A percentile compares a stretch with the other conserved stretches of the same genome.
Evolutionary conservation across 2,329 filamentous ascomycete genomes (phyloP).

Genomic region (Penicillium glabrum): DNA sequence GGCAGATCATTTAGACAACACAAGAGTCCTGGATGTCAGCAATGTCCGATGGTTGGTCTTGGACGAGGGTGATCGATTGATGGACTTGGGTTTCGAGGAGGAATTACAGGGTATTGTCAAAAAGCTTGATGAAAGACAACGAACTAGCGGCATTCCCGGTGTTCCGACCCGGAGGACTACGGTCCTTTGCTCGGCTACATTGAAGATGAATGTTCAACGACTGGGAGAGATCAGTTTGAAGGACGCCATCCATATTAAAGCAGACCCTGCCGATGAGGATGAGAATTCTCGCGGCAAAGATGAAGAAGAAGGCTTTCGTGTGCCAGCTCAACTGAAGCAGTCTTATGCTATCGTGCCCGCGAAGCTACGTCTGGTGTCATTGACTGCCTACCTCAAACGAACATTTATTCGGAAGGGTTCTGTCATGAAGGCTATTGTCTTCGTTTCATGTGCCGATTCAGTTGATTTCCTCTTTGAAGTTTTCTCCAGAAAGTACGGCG

Average conservation of each 20-base stretch:
- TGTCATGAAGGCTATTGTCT: slow-evolving; percentile 95
- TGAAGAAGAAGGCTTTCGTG: slow-evolving; percentile 66
- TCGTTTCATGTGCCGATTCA: slow-evolving; percentile 94
- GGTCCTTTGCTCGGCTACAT: slow-evolving; percentile 90
- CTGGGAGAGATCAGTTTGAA: slow-evolving; percentile 93
- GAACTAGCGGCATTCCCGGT: slow-evolving; percentile 61
- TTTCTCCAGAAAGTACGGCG: slow-evolving; percentile 53
- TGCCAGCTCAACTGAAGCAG: slow-evolving; percentile 91
- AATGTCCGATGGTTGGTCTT: slow-evolving; percentile 91
- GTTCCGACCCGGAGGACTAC: slow-evolving; percentile 76
- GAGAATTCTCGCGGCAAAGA: slow-evolving; percentile 48
- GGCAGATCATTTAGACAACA: slow-evolving; percentile 89
- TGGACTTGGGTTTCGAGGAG: slow-evolving; percentile 97
- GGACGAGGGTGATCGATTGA: slow-evolving; percentile 95
- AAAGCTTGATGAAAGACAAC: slow-evolving; percentile 68
- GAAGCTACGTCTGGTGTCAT: slow-evolving; percentile 85
- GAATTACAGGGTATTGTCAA: slow-evolving; percentile 85
- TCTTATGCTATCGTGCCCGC: slow-evolving; percentile 83
- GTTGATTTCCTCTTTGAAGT: slow-evolving; percentile 96
- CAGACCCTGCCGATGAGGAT: slow-evolving; percentile 58
- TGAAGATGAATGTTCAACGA: slow-evolving; percentile 96
- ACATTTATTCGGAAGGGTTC: slow-evolving; percentile 85
- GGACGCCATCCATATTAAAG: slow-evolving; percentile 83
- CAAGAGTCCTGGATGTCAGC: slow-evolving; percentile 81
- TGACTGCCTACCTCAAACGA: slow-evolving; percentile 80